phyloP scores from a whole-genome alignment of 1,284 basidiomycete genomes.

The Ganoderma leucocontextum region DNA sequence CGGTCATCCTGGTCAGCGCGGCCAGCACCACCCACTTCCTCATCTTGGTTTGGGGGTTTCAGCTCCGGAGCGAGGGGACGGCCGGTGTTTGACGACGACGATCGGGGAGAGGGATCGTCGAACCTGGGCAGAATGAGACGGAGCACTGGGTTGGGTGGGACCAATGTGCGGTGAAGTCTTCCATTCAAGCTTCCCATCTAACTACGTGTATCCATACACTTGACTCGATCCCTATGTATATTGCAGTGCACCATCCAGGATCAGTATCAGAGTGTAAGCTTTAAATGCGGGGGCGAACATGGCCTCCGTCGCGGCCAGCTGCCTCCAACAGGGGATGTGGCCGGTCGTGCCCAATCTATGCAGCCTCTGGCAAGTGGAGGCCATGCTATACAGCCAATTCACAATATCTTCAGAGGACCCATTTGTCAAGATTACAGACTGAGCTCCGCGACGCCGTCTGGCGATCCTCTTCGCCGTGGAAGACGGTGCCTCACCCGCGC shows the following conservation, averaged over 20 bases:
- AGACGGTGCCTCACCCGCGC: constrained; percentile 3
- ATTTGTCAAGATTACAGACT: too few relatives aligned
- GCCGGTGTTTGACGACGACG: constrained; percentile 45
- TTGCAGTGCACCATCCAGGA: background rate
- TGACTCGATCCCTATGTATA: background rate
- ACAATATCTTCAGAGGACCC: too few relatives aligned
- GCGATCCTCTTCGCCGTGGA: background rate
- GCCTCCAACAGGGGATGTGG: too few relatives aligned
- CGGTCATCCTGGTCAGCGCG: constrained; percentile 33
- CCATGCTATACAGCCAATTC: too few relatives aligned
- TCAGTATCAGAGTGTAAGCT: background rate
- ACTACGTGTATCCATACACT: background rate
- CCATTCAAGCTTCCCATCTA: background rate
- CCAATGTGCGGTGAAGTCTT: constrained; percentile 55
- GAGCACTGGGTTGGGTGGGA: constrained; percentile 77
- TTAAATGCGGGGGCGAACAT: too few relatives aligned
- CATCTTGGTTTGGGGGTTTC: constrained; percentile 20
- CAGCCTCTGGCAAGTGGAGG: too few relatives aligned
- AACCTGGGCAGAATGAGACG: constrained; percentile 69
- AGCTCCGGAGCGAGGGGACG: constrained; percentile 18
- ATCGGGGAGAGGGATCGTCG: constrained; percentile 75
- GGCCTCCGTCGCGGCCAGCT: too few relatives aligned
- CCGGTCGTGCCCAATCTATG: too few relatives aligned
- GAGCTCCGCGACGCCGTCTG: background rate
- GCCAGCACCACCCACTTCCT: constrained; percentile 14